Conservation (phyloP, 495 filamentous ascomycete genomes). For the Aspergillus panamensis region DNA sequence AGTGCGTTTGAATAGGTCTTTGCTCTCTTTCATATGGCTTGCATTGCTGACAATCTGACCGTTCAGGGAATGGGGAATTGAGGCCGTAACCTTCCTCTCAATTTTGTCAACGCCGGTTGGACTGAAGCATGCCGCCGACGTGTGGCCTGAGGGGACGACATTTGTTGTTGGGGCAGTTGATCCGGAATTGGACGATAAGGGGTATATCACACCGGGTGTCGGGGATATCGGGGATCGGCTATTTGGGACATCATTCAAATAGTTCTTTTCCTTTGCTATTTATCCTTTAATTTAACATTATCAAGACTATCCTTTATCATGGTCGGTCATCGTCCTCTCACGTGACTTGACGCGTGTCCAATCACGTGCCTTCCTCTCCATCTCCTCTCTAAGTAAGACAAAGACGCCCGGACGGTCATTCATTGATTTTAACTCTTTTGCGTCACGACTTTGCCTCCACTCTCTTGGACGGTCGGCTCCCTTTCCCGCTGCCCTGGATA, state of each 20-base stretch:
- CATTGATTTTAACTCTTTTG: background rate
- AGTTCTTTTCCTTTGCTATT: no score
- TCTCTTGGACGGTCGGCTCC: background rate
- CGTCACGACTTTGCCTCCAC: background rate
- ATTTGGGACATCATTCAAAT: slow-evolving; percentile 64
- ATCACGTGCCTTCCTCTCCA: no score
- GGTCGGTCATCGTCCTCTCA: no score
- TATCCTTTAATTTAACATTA: no score
- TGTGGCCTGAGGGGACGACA: slow-evolving; percentile 67
- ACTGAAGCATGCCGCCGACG: slow-evolving; percentile 60
- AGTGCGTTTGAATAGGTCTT: slow-evolving; percentile 20
- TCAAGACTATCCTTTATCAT: no score
- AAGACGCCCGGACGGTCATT: no score
- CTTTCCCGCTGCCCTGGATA: background rate
- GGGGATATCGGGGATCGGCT: slow-evolving; percentile 87
- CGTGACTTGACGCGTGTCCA: no score
- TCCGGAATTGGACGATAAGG: slow-evolving; percentile 59
- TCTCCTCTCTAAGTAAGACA: no score
- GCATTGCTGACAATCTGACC: background rate
- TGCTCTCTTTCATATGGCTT: background rate
- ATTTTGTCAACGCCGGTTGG: slow-evolving; percentile 67
- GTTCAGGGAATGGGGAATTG: slow-evolving; percentile 72
- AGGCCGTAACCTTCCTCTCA: slow-evolving; percentile 66
- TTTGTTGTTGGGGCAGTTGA: slow-evolving; percentile 79
- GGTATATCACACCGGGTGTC: slow-evolving; percentile 82